These are phyloP conservation scores for Hygrophoropsis aurantiaca DNA, from an alignment of 768 basidiomycete genomes.

Conservation along the genomic window DNA sequence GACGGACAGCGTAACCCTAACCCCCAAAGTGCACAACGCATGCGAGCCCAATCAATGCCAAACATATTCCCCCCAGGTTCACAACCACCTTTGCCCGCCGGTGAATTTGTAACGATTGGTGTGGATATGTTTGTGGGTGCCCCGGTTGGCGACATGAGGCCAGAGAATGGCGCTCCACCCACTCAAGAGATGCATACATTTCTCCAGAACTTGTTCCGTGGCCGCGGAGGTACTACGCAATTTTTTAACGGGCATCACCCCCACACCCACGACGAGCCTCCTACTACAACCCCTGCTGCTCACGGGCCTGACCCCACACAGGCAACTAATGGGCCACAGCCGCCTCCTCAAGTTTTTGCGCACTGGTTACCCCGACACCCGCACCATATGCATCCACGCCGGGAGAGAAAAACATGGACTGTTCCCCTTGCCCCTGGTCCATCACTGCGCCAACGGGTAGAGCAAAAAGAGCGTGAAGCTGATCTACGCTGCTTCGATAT, in stretches of 20 bases:
- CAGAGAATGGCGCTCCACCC: slow-evolving; percentile 13
- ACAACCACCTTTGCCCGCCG: slow-evolving; percentile 12
- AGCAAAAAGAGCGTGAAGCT: slow-evolving; percentile 68
- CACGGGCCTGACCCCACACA: slow-evolving; percentile 6
- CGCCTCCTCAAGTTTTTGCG: slow-evolving; percentile 10
- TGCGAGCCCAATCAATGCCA: slow-evolving; percentile 14
- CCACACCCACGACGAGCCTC: background rate
- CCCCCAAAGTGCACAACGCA: slow-evolving; percentile 1
- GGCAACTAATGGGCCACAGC: slow-evolving; percentile 3
- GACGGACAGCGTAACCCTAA: slow-evolving; percentile 18
- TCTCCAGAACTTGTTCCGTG: slow-evolving; percentile 24
- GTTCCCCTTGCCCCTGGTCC: slow-evolving; percentile 64
- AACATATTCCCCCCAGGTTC: slow-evolving; percentile 12
- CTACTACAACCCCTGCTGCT: slow-evolving; percentile 10
- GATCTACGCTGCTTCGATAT: slow-evolving; percentile 72
- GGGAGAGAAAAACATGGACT: slow-evolving; percentile 51
- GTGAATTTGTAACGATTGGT: slow-evolving; percentile 38
- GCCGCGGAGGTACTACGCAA: too few relatives aligned
- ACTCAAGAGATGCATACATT: slow-evolving; percentile 24
- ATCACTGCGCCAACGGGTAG: slow-evolving; percentile 72
- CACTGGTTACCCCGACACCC: slow-evolving; percentile 7
- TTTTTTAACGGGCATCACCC: background rate
- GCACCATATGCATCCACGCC: slow-evolving; percentile 24
- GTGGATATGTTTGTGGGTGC: slow-evolving; percentile 37
- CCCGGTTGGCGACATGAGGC: slow-evolving; percentile 11